Conservation (phyloP, 2,329 filamentous ascomycete species). For the Colletotrichum chlorophyti region DNA sequence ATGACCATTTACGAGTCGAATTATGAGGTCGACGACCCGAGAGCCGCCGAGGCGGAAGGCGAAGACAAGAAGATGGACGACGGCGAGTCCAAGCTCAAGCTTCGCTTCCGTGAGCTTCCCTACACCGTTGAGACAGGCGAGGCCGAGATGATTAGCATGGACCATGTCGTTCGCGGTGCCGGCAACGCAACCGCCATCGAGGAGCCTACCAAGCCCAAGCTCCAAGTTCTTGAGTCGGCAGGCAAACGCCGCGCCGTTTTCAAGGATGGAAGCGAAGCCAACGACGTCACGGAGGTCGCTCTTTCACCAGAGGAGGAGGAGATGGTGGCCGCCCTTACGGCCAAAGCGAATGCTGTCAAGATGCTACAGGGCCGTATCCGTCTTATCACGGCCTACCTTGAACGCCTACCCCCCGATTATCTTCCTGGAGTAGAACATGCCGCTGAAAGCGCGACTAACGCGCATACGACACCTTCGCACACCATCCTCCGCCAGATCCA, state of each 20-base stretch:
- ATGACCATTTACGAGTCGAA: slow-evolving; percentile 90
- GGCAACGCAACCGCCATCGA: slow-evolving; percentile 75
- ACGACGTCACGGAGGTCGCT: slow-evolving; percentile 37
- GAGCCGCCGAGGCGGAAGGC: slow-evolving; percentile 49
- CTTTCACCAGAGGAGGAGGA: slow-evolving; percentile 68
- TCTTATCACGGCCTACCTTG: slow-evolving; percentile 78
- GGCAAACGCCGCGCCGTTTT: slow-evolving; percentile 50
- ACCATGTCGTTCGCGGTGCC: slow-evolving; percentile 86
- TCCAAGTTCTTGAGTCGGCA: slow-evolving; percentile 53
- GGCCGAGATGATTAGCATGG: slow-evolving; percentile 96
- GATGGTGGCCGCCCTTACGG: slow-evolving; percentile 72
- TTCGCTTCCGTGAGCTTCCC: slow-evolving; percentile 82
- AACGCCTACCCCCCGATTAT: slow-evolving; percentile 72
- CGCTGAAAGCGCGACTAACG: slow-evolving; percentile 34
- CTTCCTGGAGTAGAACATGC: slow-evolving; percentile 52
- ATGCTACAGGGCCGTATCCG: slow-evolving; percentile 84
- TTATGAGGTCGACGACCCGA: slow-evolving; percentile 71
- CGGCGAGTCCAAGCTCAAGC: slow-evolving; percentile 57
- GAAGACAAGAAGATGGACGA: slow-evolving; percentile 80
- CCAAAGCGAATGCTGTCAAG: slow-evolving; percentile 91
- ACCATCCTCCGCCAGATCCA: slow-evolving; percentile 87
- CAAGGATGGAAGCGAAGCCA: slow-evolving; percentile 35
- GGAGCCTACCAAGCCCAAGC: slow-evolving; percentile 46
- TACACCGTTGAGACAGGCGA: slow-evolving; percentile 94
- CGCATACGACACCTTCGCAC: slow-evolving; percentile 61